A percentile compares a stretch with the other conserved stretches of the same genome.
phyloP scores from a whole-genome alignment of 164 flowering plant genomes.

The Platanus orientalis region DNA sequence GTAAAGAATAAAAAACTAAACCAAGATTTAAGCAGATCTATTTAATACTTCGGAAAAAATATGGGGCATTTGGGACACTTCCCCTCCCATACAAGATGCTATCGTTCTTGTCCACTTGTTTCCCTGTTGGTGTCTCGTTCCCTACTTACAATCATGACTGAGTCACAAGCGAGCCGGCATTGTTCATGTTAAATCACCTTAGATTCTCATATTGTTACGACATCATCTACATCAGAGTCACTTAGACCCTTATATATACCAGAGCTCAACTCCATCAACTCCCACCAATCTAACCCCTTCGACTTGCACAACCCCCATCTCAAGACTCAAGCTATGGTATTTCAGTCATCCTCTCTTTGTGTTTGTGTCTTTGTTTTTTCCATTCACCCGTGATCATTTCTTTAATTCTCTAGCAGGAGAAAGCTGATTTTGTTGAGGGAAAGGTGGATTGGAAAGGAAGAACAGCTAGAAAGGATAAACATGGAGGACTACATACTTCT shows the following conservation, averaged over 20 bases:
- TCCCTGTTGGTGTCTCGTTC: conserved; percentile 3
- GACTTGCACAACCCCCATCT: neutral
- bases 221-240: neutral
- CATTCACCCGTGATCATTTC: neutral
- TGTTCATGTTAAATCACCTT: neutral
- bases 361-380: neutral
- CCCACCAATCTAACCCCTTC: no score
- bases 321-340: conserved; percentile 6
- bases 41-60: no score
- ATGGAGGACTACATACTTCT: conserved; percentile 52
- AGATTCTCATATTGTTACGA: neutral
- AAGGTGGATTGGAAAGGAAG: conserved; percentile 82
- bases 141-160: neutral
- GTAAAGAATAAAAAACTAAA: no score
- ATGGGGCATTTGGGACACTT: no score
- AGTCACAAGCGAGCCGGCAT: neutral
- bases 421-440: conserved; percentile 42
- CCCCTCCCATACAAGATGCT: no score
- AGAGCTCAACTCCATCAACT: neutral
- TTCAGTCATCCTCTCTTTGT: neutral
- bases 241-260: neutral
- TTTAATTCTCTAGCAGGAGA: conserved; percentile 28
- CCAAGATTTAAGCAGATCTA: no score
- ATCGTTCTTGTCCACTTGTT: no score
- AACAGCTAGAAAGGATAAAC: conserved; percentile 42